phyloP scores from a whole-genome alignment of 108 stramenopile species.

The Epithemia pelagica region DNA sequence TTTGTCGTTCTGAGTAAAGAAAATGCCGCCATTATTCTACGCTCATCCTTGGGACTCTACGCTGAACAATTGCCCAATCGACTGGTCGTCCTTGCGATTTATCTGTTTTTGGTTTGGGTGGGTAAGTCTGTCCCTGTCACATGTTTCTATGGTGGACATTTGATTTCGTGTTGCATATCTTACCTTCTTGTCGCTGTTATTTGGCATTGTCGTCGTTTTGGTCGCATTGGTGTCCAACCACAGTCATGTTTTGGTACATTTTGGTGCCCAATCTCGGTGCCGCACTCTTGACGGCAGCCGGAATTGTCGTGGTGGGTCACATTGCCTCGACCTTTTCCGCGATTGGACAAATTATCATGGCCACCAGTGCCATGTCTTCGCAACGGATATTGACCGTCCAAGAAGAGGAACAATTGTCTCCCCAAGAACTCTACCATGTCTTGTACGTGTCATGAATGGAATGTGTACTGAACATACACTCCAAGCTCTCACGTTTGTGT shows the following conservation, averaged over 20 bases:
- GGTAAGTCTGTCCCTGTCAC: neutral
- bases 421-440: neutral
- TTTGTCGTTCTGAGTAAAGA: constrained; percentile 16
- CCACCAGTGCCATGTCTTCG: neutral
- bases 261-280: neutral
- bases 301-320: neutral
- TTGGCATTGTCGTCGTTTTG: no score
- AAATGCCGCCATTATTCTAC: constrained; percentile 24
- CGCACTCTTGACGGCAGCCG: neutral
- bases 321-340: neutral
- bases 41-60: constrained; percentile 20
- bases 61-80: constrained; percentile 25
- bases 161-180: no score
- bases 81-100: constrained; percentile 21
- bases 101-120: constrained; percentile 30
- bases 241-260: neutral
- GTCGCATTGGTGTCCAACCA: no score
- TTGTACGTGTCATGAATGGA: no score
- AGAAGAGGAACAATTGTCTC: neutral
- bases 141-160: neutral
- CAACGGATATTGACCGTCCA: neutral
- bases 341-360: neutral
- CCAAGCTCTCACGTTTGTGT: no score
- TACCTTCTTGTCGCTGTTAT: no score
- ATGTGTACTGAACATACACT: no score